These are phyloP conservation scores for Candida glucosophila DNA, from an alignment of 1,139 yeast genomes.

Conservation along the genomic window DNA sequence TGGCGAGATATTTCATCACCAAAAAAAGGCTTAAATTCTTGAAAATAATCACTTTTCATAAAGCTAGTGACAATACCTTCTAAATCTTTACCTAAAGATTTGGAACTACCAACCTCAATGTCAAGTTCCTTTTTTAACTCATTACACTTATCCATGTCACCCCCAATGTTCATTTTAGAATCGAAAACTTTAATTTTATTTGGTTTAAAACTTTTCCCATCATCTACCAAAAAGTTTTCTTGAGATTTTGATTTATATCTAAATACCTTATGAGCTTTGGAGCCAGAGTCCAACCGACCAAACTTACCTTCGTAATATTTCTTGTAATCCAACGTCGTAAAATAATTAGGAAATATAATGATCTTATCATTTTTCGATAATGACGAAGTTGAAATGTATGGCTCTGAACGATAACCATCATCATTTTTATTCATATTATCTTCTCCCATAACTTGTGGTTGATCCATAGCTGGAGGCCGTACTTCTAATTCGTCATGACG, in stretches of 20 bases:
- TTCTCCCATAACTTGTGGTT: too few relatives aligned
- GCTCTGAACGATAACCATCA: too few relatives aligned
- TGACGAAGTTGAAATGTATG: too few relatives aligned
- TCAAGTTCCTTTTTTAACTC: constrained; percentile 6
- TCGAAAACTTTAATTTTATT: constrained; percentile 13
- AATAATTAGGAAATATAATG: constrained; percentile 9
- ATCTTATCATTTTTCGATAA: constrained; percentile 3
- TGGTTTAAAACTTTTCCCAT: too few relatives aligned
- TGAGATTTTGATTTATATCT: too few relatives aligned
- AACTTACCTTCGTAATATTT: constrained; percentile 5
- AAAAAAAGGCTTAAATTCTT: constrained; percentile 19
- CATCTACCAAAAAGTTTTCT: too few relatives aligned
- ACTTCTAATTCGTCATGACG: too few relatives aligned
- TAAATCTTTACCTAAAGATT: constrained; percentile 13
- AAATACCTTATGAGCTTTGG: too few relatives aligned
- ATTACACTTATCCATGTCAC: constrained; percentile 11
- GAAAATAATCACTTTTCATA: constrained; percentile 13
- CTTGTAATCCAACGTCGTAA: constrained; percentile 5
- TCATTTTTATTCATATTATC: too few relatives aligned
- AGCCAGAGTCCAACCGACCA: too few relatives aligned
- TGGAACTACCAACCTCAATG: constrained; percentile 13
- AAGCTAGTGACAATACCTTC: constrained; percentile 11
- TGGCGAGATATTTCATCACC: constrained; percentile 17
- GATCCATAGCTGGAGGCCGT: too few relatives aligned
- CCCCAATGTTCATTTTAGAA: constrained; percentile 10